Percentiles rank a stretch among this genome's conserved stretches.
Evolutionary conservation across 2,329 filamentous ascomycete genomes (phyloP).

Genomic region (Helotiales sp.): DNA sequence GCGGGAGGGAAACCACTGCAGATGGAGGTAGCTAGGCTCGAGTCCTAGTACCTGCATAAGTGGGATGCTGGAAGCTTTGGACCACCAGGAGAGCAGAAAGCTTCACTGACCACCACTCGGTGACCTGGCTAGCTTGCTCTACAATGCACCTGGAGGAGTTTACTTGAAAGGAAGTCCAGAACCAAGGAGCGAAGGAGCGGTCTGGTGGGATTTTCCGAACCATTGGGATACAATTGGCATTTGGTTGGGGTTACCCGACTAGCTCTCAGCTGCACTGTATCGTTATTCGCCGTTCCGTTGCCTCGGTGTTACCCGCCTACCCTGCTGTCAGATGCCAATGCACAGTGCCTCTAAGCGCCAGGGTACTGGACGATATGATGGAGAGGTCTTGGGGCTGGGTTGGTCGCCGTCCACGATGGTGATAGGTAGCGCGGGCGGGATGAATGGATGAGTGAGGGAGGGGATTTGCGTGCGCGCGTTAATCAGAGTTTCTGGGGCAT

Average conservation of each 20-base stretch:
- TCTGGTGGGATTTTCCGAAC: too few relatives aligned
- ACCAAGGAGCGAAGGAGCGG: neutral
- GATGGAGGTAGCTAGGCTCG: neutral
- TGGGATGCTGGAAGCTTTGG: neutral
- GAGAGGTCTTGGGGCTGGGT: too few relatives aligned
- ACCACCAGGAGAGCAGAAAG: neutral
- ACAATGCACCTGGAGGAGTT: too few relatives aligned
- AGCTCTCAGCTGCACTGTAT: too few relatives aligned
- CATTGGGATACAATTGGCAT: too few relatives aligned
- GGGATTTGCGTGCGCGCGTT: neutral
- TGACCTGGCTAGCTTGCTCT: neutral
- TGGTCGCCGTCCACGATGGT: too few relatives aligned
- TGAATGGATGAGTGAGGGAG: neutral
- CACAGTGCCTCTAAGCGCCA: neutral
- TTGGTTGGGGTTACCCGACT: too few relatives aligned
- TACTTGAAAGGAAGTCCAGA: neutral
- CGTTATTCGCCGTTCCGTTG: neutral
- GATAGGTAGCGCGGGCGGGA: too few relatives aligned
- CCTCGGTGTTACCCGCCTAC: neutral
- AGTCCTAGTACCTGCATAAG: slow-evolving; percentile 11
- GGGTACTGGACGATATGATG: neutral
- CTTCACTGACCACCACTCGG: neutral
- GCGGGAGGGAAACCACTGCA: neutral
- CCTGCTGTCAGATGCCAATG: neutral
- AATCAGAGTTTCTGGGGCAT: slow-evolving; percentile 1